phyloP scores from a whole-genome alignment of 441 rosid species.

The Arabidopsis lyrata region DNA sequence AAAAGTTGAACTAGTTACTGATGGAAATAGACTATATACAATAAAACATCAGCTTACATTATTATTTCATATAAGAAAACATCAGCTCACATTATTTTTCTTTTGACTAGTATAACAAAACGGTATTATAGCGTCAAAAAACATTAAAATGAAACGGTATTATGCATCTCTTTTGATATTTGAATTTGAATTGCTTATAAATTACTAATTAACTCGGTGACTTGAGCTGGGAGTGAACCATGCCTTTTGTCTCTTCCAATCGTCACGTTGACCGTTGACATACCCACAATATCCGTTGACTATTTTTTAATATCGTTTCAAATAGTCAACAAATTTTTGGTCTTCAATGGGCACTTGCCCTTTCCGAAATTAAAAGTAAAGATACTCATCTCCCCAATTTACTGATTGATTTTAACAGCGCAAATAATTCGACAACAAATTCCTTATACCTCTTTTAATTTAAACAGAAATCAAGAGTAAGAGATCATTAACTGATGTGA shows the following conservation, averaged over 20 bases:
- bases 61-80: too few relatives aligned
- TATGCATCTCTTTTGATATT: constrained; percentile 6
- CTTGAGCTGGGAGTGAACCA: constrained; percentile 6
- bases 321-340: neutral
- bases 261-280: constrained; percentile 29
- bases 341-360: neutral
- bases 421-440: neutral
- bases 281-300: neutral
- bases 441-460: neutral
- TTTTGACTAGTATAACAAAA: too few relatives aligned
- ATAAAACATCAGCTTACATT: too few relatives aligned
- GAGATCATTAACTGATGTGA: neutral
- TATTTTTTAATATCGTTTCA: neutral
- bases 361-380: neutral
- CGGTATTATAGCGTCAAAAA: too few relatives aligned
- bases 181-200: neutral
- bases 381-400: neutral
- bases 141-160: neutral
- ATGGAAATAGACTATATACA: too few relatives aligned
- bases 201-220: neutral
- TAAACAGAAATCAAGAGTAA: neutral
- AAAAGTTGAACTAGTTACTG: too few relatives aligned
- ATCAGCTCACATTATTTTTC: too few relatives aligned
- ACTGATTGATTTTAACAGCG: neutral
- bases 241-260: constrained; percentile 22